These are phyloP conservation scores for Saccharomycopsis guyanensis DNA, from an alignment of 805 yeast genomes.

Conservation along the genomic window DNA sequence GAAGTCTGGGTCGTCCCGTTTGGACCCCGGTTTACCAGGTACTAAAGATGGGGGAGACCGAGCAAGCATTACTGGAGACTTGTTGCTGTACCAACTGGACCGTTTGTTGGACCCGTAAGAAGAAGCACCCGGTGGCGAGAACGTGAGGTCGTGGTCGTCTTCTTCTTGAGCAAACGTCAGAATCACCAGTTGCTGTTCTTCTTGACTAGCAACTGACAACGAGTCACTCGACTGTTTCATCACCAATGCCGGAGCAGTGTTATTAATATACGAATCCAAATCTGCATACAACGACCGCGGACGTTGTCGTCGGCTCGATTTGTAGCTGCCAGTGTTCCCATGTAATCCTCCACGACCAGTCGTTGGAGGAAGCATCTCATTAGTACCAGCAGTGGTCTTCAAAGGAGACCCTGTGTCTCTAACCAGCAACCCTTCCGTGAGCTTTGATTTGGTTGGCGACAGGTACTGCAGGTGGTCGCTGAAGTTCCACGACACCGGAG, in stretches of 20 bases:
- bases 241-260: constrained; percentile 15
- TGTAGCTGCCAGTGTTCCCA: constrained; percentile 7
- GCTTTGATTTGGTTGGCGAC: not conserved
- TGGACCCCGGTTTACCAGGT: constrained; percentile 8
- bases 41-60: constrained; percentile 9
- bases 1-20: not conserved
- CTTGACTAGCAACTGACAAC: not conserved
- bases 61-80: constrained; percentile 1
- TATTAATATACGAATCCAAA: constrained; percentile 18
- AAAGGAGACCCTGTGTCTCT: not conserved
- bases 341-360: not conserved
- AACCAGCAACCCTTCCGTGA: not conserved
- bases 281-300: constrained; percentile 20
- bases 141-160: constrained; percentile 26
- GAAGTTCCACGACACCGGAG: constrained; percentile 6
- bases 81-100: constrained; percentile 22
- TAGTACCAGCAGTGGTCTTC: too few species aligned
- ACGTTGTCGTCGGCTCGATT: constrained; percentile 19
- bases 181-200: not conserved
- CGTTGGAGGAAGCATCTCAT: not conserved
- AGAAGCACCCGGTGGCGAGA: constrained; percentile 1
- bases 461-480: not conserved
- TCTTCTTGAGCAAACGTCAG: too few species aligned
- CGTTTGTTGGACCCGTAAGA: constrained; percentile 1
- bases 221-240: constrained; percentile 14